These are phyloP conservation scores for Calonectria leucothoes DNA, from an alignment of 2,329 filamentous ascomycete species.

Conservation along the genomic window DNA sequence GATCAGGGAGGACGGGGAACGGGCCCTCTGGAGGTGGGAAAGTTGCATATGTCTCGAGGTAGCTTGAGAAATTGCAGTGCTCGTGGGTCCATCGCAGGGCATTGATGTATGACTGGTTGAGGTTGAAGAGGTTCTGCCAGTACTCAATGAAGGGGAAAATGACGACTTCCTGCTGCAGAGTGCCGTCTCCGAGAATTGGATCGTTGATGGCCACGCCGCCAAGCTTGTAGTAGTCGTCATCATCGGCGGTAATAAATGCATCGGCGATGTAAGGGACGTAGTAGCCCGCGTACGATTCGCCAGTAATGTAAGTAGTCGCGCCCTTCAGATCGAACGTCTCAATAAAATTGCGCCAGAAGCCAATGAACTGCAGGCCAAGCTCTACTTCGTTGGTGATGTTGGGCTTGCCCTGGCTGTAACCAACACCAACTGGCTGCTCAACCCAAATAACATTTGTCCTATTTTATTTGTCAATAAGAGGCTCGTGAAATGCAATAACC, in stretches of 20 bases:
- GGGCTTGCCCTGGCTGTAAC: conserved; percentile 74
- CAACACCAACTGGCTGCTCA: conserved; percentile 75
- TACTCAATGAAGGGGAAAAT: conserved; percentile 70
- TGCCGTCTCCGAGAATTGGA: conserved; percentile 68
- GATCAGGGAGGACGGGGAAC: conserved; percentile 58
- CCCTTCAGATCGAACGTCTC: conserved; percentile 75
- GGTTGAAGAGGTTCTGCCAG: conserved; percentile 68
- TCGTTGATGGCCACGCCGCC: conserved; percentile 80
- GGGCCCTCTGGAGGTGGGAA: conserved; percentile 72
- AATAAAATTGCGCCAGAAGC: conserved; percentile 84
- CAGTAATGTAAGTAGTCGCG: conserved; percentile 78
- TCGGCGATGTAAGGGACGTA: conserved; percentile 80
- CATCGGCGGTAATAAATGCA: conserved; percentile 75
- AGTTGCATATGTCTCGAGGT: conserved; percentile 69
- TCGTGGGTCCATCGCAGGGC: conserved; percentile 63
- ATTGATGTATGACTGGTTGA: conserved; percentile 70
- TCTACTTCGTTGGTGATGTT: conserved; percentile 76
- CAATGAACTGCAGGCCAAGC: conserved; percentile 77
- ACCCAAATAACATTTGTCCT: conserved; percentile 80
- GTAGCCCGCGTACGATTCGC: conserved; percentile 75
- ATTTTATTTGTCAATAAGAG: not conserved
- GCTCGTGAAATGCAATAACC: not conserved
- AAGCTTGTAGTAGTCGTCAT: conserved; percentile 75
- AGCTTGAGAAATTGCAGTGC: conserved; percentile 72
- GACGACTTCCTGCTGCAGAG: conserved; percentile 58